Percentiles rank a stretch among this genome's conserved stretches.
These are phyloP conservation scores for Dujonia santamariae DNA, from an alignment of 1,139 yeast genomes.

Conservation along the genomic window DNA sequence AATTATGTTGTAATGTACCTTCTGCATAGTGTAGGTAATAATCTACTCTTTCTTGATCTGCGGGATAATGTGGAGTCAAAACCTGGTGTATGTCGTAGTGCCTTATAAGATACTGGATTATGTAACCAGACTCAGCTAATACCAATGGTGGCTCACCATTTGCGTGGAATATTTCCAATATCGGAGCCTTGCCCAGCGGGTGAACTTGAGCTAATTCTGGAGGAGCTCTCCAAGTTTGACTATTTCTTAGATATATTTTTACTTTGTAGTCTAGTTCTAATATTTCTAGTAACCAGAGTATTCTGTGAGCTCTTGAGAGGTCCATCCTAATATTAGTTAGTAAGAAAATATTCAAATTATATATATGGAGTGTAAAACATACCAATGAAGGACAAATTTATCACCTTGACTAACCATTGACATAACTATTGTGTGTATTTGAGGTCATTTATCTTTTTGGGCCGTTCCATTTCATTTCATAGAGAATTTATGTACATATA, in stretches of 20 bases:
- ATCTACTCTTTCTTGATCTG: slow-evolving; percentile 39
- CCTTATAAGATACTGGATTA: slow-evolving; percentile 40
- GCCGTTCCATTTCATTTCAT: no score
- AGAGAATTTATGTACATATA: no score
- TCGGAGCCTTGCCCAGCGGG: slow-evolving; percentile 57
- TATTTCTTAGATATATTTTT: slow-evolving; percentile 46
- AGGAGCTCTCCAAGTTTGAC: slow-evolving; percentile 42
- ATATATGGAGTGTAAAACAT: slow-evolving; percentile 12
- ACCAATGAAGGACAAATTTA: slow-evolving; percentile 30
- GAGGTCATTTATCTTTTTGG: no score
- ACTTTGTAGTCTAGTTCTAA: slow-evolving; percentile 51
- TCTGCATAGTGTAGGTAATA: slow-evolving; percentile 56
- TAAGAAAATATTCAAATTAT: no score
- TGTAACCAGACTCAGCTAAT: slow-evolving; percentile 48
- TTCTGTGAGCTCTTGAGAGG: slow-evolving; percentile 51
- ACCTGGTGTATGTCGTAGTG: slow-evolving; percentile 36
- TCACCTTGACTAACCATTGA: slow-evolving; percentile 13
- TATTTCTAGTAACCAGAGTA: slow-evolving; percentile 55
- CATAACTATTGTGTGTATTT: no score
- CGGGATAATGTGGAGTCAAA: slow-evolving; percentile 28
- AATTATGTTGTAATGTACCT: slow-evolving; percentile 51
- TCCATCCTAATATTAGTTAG: slow-evolving; percentile 33
- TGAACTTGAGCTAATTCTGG: slow-evolving; percentile 48
- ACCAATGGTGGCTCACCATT: slow-evolving; percentile 38
- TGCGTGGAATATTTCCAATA: slow-evolving; percentile 43